A percentile compares a stretch with the other conserved stretches of the same genome.
Evolutionary conservation across 2,329 filamentous ascomycete genomes (phyloP).

Genomic region (Botrytis squamosa): DNA sequence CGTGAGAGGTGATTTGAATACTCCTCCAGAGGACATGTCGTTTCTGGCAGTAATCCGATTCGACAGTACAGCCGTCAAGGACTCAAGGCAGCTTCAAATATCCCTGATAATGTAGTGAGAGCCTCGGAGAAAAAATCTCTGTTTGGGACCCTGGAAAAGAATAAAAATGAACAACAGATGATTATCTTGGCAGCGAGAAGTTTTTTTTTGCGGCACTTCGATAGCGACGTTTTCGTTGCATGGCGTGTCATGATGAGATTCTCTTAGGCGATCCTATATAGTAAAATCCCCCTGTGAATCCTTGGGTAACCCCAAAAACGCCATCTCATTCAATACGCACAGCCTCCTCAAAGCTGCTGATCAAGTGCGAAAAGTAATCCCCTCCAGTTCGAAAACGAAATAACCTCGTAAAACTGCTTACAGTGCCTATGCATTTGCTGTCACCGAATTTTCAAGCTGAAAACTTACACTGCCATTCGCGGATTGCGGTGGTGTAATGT

Average conservation of each 20-base stretch:
- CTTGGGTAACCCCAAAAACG: neutral
- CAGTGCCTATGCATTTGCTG: neutral
- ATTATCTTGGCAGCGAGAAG: neutral
- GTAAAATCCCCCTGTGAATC: neutral
- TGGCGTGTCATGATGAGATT: neutral
- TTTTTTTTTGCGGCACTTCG: neutral
- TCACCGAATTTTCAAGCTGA: neutral
- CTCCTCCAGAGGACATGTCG: constrained; percentile 20
- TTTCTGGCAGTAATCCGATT: constrained; percentile 1
- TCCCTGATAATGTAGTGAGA: neutral
- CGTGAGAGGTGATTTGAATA: constrained; percentile 19
- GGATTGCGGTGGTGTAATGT: neutral
- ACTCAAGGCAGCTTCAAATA: neutral
- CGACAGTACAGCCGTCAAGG: neutral
- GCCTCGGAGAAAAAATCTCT: neutral
- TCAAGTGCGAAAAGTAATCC: neutral
- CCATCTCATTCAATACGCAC: neutral
- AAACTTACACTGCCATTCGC: neutral
- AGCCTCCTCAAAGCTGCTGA: neutral
- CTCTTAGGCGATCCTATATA: constrained; percentile 14
- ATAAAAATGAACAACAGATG: neutral
- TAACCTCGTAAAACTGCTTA: neutral
- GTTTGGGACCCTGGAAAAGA: neutral
- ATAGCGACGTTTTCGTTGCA: constrained; percentile 7
- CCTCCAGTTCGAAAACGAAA: neutral